Evolutionary conservation across 2,329 filamentous ascomycete species (phyloP).

Genomic region (Cladosporium sp.): DNA sequence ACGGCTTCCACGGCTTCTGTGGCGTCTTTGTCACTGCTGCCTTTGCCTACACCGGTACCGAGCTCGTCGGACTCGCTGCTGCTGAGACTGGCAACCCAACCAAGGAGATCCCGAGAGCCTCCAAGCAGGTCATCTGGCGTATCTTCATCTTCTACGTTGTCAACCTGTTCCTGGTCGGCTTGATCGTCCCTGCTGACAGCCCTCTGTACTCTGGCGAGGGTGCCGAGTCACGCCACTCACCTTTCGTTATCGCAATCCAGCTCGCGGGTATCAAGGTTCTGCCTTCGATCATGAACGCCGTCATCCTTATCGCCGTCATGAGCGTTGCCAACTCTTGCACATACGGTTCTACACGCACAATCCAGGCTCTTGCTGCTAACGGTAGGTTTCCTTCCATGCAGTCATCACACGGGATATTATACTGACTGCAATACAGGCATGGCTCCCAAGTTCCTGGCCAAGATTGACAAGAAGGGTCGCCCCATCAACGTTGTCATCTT

Average conservation of each 20-base stretch:
- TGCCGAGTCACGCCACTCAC: constrained; percentile 46
- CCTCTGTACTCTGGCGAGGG: constrained; percentile 30
- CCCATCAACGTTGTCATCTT: constrained; percentile 67
- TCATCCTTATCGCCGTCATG: constrained; percentile 60
- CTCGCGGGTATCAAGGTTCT: constrained; percentile 60
- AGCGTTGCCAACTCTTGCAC: constrained; percentile 57
- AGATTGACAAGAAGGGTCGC: constrained; percentile 75
- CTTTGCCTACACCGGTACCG: constrained; percentile 63
- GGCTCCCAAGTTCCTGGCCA: constrained; percentile 56
- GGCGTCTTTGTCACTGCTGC: constrained; percentile 64
- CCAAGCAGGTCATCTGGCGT: constrained; percentile 36
- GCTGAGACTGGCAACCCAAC: constrained; percentile 53
- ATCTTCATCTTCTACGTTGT: constrained; percentile 36
- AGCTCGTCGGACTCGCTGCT: constrained; percentile 54
- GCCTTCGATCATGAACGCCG: constrained; percentile 64
- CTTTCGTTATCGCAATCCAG: constrained; percentile 64
- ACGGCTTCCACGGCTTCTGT: constrained; percentile 66
- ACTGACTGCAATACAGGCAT: constrained; percentile 49
- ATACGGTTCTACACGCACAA: constrained; percentile 70
- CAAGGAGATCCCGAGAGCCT: constrained; percentile 41
- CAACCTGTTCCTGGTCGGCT: constrained; percentile 33
- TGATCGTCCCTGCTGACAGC: constrained; percentile 36
- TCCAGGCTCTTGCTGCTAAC: constrained; percentile 70
- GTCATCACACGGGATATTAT: no score
- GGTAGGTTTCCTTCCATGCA: background rate